Evolutionary conservation across 768 basidiomycete species (phyloP).

Genomic region (Pleurotus platypus): DNA sequence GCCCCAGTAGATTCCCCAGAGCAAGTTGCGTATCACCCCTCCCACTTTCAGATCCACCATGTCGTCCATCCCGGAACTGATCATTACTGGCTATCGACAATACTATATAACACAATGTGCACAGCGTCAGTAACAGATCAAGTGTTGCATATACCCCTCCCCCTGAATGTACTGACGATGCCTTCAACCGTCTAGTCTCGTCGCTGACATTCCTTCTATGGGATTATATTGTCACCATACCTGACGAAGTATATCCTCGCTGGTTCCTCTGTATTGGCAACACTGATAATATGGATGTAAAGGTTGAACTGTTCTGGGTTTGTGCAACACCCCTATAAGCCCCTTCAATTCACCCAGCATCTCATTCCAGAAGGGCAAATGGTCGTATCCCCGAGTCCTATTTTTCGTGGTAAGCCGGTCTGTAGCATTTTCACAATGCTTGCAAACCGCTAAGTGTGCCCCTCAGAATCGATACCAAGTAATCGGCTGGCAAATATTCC

Average conservation of each 20-base stretch:
- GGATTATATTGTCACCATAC: background rate
- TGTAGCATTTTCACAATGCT: background rate
- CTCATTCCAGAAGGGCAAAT: background rate
- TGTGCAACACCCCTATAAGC: background rate
- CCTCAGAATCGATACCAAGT: background rate
- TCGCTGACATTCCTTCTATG: background rate
- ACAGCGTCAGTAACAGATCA: background rate
- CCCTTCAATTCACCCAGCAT: background rate
- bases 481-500: background rate
- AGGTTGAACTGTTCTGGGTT: background rate
- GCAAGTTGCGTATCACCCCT: no score
- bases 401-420: background rate
- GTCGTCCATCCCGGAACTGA: background rate
- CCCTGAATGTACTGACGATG: background rate
- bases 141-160: background rate
- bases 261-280: background rate
- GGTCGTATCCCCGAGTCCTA: background rate
- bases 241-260: background rate
- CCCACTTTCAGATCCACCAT: background rate
- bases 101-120: conserved; percentile 1
- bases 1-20: no score
- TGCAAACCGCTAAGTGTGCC: background rate
- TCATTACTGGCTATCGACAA: background rate
- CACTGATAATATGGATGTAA: background rate
- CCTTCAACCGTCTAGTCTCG: background rate